phyloP scores from a whole-genome alignment of 1,284 basidiomycete genomes.

The Mycosarcoma maydis region DNA sequence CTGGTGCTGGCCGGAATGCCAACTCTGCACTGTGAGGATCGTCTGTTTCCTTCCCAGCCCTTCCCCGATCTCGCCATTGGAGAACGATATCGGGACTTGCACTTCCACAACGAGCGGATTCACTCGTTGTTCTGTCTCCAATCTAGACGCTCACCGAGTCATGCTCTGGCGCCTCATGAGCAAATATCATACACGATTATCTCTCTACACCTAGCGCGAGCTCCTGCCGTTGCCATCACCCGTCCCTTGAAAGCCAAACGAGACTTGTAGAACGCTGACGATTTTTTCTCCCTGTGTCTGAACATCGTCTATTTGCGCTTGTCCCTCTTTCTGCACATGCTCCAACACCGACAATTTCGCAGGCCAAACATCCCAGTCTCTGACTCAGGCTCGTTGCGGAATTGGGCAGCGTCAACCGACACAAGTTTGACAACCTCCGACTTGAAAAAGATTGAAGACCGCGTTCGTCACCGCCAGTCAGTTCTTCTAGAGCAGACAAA shows the following conservation, averaged over 20 bases:
- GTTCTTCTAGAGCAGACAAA: constrained; percentile 50
- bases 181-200: constrained; percentile 15
- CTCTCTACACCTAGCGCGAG: background rate
- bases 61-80: no score
- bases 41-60: background rate
- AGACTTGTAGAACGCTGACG: background rate
- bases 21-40: constrained; percentile 53
- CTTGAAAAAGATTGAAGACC: constrained; percentile 46
- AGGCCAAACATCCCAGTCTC: constrained; percentile 35
- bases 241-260: background rate
- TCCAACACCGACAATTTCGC: background rate
- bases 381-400: constrained; percentile 30
- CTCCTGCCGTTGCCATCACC: background rate
- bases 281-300: background rate
- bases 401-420: constrained; percentile 4
- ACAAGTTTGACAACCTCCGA: constrained; percentile 8
- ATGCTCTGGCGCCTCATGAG: constrained; percentile 36
- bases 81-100: no score
- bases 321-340: no score
- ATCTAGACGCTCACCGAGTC: constrained; percentile 34
- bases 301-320: no score
- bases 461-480: constrained; percentile 53
- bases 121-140: constrained; percentile 1
- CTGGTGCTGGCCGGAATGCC: constrained; percentile 71
- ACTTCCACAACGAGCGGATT: no score